Evolutionary conservation across 2,329 filamentous ascomycete species (phyloP), one percentile per base, ranked within the genome.

Genomic region (Calycina herbarum): DNA sequence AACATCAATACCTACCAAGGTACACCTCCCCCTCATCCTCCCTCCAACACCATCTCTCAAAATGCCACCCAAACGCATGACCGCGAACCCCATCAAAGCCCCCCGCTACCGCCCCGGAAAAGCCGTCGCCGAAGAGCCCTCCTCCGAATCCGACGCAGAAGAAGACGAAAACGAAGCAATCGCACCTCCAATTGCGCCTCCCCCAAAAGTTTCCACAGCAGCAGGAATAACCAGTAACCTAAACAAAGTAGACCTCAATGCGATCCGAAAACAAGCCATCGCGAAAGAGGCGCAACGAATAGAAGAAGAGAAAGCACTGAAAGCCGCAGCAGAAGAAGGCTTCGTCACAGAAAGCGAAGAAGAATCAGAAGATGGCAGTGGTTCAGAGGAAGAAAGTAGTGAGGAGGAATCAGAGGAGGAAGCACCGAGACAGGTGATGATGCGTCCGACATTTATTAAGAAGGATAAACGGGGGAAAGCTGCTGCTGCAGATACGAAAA

Each of bases 71-170:
- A 93, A 92, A 77, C 91, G 92, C 74, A 97, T 98, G 92, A 98
- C 94, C 69, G 93, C 94, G 68, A 97, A 97, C 75, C 93, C 92
- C 3, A 80, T 89, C 66, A 89, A 88, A 76, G 91, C 93, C 29
- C 86, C 89, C 71, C 91, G 95, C 65, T 91, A 97, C 74, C 89
- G 93, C 66, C 90, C 94, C 17, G 94, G 95, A 70, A 98, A 97
- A 78, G 82, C 89, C 17, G 80, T 83, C 2, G 85, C 81, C 27
- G 27, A 29, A 7, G 83, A 81, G 67, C 67, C 70, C 17, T 80
- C 81, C 13, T 84, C 82, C 24, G 74, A 73, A 54, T 86, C 84
- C 48, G 82, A 85, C 66, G 82, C 80, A 5, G 83, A 85, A 59
- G 79, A 78, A 70, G 81, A 79, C 74, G 79, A 78, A 70, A 80